phyloP scores from a whole-genome alignment of 345 rosid genomes.

The Heritiera fomes region DNA sequence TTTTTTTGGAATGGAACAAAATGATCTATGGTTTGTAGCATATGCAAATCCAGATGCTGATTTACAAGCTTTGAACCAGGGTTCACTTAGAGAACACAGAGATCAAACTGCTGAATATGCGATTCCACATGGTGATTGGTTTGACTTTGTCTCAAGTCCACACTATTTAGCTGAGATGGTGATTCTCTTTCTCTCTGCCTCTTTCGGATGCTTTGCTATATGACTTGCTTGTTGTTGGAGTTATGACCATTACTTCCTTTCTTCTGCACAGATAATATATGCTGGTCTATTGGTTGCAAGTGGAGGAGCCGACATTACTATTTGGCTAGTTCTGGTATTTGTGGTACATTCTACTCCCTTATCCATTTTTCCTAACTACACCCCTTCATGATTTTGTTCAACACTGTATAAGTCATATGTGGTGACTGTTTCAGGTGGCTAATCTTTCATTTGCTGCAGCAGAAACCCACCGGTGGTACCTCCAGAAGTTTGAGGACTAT shows the following conservation, averaged over 20 bases:
- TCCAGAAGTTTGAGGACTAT: constrained; percentile 20
- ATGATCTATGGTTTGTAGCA: neutral
- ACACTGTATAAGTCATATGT: neutral
- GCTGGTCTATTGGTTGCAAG: constrained; percentile 15
- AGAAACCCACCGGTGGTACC: constrained; percentile 26
- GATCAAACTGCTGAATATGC: constrained; percentile 13
- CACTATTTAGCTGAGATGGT: constrained; percentile 30
- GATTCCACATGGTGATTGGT: constrained; percentile 26
- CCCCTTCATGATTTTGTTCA: neutral
- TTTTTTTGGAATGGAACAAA: neutral
- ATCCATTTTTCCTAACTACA: neutral
- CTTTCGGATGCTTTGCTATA: neutral
- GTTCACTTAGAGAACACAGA: constrained; percentile 14
- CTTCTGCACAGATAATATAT: constrained; percentile 11
- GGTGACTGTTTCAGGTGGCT: constrained; percentile 22
- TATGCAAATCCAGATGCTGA: neutral
- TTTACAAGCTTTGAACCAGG: constrained; percentile 4
- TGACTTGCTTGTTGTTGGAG: neutral
- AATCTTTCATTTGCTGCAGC: constrained; percentile 24
- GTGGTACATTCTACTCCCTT: constrained; percentile 4
- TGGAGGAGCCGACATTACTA: constrained; percentile 21
- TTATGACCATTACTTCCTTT: neutral
- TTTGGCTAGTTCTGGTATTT: constrained; percentile 23
- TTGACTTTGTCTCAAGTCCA: constrained; percentile 25
- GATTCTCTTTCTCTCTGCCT: neutral